Base-by-base conservation (phyloP, 2,329 filamentous ascomycete genomes). In the Clonostachys rhizophaga region DNA sequence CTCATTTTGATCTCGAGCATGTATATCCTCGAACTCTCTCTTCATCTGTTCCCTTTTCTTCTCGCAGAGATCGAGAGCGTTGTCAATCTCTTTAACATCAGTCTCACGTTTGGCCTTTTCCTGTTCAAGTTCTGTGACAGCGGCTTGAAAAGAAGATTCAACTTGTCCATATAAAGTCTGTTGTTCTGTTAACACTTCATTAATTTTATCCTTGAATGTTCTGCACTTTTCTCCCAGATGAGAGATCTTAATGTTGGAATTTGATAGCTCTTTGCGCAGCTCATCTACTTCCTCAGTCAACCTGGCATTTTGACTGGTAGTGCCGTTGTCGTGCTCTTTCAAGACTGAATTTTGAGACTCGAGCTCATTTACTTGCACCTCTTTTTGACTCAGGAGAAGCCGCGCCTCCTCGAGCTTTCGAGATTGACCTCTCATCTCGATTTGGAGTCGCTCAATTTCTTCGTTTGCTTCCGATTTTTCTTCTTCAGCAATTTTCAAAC, bases 111-210 rank as follows among this genome's bases (percentile, higher is more conserved):
- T 30, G 24, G 24, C 24, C 24, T 30, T 30, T 30, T 30, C 14
- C 11, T n/a, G 36, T 13, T 14, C 7, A 39, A 39, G 17, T 39
- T 39, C 36, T 39, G 36, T 39, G 14, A 39, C 14, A n/a, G 36
- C 36, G 7, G 14, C 36, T 10, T 39, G 36, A 39, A 39, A 11
- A 30, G 24, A 30, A 30, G 24, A 10, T 30, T 30, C 24, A 30
- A 30, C 24, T 30, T 60, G 58, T 5, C 50, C 55, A 51, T 65
- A 75, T 2, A 78, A 59, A 6, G 55, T 55, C 47, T 77, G 71
- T 30, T 79, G 75, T 48, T 79, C 74, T 3, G 54, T 50, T 9
- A 72, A 69, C 2, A 70, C 69, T 43, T 69, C 60, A 47, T 76
- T 74, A n/a, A 79, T 55, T 14, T 67, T 68, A 4, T 55, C 52